Conservation (phyloP, 2,329 filamentous ascomycete genomes). For the Fonsecaea erecta region DNA sequence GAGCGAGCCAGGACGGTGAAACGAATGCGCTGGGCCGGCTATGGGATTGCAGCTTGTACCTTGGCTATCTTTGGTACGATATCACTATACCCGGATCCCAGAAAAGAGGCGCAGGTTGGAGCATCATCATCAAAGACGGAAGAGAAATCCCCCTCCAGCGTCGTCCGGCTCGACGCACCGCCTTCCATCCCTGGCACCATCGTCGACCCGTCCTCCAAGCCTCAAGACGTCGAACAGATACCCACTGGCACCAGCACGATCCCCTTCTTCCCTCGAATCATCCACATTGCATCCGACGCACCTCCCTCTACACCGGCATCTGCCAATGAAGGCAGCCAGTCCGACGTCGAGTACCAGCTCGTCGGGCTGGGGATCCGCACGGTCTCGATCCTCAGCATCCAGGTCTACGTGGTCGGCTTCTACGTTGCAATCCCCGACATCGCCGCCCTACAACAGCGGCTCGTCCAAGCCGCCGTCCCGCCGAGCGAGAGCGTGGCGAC, state of each 20-base stretch:
- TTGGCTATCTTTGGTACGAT: constrained; percentile 50
- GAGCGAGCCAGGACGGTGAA: constrained; percentile 30
- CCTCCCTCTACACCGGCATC: constrained; percentile 46
- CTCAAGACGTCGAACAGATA: constrained; percentile 73
- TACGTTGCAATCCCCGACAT: constrained; percentile 88
- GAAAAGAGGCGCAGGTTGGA: constrained; percentile 28
- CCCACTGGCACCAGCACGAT: constrained; percentile 81
- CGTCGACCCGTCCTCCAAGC: constrained; percentile 40
- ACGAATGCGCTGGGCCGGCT: constrained; percentile 31
- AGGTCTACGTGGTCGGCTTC: constrained; percentile 93
- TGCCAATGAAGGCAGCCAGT: constrained; percentile 45
- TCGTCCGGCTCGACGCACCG: constrained; percentile 49
- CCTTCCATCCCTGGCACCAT: constrained; percentile 41
- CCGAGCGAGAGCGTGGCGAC: constrained; percentile 63
- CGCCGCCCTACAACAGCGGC: constrained; percentile 73
- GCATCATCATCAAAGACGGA: constrained; percentile 10
- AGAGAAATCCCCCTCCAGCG: constrained; percentile 18
- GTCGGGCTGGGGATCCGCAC: constrained; percentile 85
- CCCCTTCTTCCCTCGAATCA: constrained; percentile 74
- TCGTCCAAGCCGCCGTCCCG: constrained; percentile 70
- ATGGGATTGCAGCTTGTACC: constrained; percentile 47
- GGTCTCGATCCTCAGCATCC: constrained; percentile 85
- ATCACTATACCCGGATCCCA: constrained; percentile 26
- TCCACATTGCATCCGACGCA: constrained; percentile 61
- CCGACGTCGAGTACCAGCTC: constrained; percentile 76